phyloP scores from a whole-genome alignment of 805 yeast species.

The Candida insectalens region DNA sequence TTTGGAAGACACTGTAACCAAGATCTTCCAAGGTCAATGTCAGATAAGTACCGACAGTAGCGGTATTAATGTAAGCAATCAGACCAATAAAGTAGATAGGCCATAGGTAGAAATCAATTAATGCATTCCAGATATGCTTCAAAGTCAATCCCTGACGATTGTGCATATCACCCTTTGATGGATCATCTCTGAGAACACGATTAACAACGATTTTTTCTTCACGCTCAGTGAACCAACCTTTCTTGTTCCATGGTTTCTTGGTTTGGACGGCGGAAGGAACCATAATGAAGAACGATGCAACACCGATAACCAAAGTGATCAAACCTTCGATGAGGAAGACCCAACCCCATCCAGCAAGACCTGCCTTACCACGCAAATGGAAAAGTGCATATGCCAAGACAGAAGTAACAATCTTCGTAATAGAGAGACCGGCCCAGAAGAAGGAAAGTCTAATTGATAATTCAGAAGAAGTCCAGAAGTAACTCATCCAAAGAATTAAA shows the following conservation, averaged over 20 bases:
- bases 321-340: slow-evolving; percentile 56
- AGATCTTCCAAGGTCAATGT: slow-evolving; percentile 37
- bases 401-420: slow-evolving; percentile 35
- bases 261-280: slow-evolving; percentile 26
- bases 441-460: slow-evolving; percentile 46
- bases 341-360: slow-evolving; percentile 55
- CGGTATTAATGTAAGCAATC: slow-evolving; percentile 27
- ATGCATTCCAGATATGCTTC: slow-evolving; percentile 28
- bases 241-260: slow-evolving; percentile 16
- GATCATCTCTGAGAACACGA: slow-evolving; percentile 53
- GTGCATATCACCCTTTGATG: slow-evolving; percentile 54
- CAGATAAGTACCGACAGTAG: slow-evolving; percentile 33
- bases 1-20: slow-evolving; percentile 44
- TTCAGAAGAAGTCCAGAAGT: slow-evolving; percentile 53
- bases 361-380: slow-evolving; percentile 34
- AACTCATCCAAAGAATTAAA: slow-evolving; percentile 51
- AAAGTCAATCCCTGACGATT: slow-evolving; percentile 43
- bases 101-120: slow-evolving; percentile 44
- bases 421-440: slow-evolving; percentile 48
- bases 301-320: slow-evolving; percentile 45
- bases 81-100: slow-evolving; percentile 43
- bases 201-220: slow-evolving; percentile 52
- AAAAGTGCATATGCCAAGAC: slow-evolving; percentile 41
- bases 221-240: slow-evolving; percentile 36
- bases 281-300: slow-evolving; percentile 21